Base-by-base conservation (phyloP, 2,329 filamentous ascomycete genomes). In the Lachnum nothofagi region DNA sequence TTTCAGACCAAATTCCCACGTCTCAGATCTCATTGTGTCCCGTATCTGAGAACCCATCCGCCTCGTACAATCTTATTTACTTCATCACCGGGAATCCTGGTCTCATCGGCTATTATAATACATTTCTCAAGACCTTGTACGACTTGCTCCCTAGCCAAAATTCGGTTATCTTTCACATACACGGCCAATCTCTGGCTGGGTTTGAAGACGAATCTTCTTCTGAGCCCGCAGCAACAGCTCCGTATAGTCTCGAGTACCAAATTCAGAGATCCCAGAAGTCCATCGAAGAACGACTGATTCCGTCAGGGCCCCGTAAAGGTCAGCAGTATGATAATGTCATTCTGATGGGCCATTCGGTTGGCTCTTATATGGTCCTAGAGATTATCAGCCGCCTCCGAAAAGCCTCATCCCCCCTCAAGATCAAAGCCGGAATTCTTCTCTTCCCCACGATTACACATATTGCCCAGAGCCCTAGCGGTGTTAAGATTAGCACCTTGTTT, bases 11-110 rank as follows among this genome's bases (percentile, higher is more conserved):
- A 22, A 23, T 10, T 25, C 33, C 43, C 20, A 41, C 47, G 37
- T 46, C 54, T 14, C 45, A 47, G 43, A 57, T 63, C 14, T 54
- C 51, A 23, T 51, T 60, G 31, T 41, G 42, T 22, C 53, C 59
- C 3, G 19, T 24, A 14, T 51, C 54, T 17, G 34, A 51, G 19
- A 48, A 51, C 24, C 31, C 51, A 3, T 37, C 45, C 5, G 31
- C 55, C 14, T 39, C 48, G 8, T 55, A 62, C 25, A 49, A 60
- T 52, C 76, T 90, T 42, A 70, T 91, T 57, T 89, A 82, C 70
- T 85, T 88, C 66, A 74, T 91, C 34, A 79, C 84, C 23, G 87
- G 87, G 17, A 91, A 91, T 56, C 87, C 87, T 4, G 87, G 87
- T 4, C 72, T 89, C 16, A 77, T 90, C 43, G 78, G 76, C 48